Conservation (phyloP, 192 early-diverging fungal species). For the Backusella sp. region DNA sequence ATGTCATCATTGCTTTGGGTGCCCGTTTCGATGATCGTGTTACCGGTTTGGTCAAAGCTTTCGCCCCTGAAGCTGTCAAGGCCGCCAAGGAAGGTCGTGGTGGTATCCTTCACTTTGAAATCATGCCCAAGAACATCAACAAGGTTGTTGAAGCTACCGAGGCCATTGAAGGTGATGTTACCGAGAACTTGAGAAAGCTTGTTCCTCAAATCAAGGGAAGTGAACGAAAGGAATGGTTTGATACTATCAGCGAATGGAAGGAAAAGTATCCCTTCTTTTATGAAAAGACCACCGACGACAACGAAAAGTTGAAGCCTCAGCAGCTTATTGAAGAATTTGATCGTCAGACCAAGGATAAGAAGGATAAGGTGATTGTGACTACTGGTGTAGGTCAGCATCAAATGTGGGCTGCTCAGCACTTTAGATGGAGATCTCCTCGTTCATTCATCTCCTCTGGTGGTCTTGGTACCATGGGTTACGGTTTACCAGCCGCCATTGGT, state of each 20-base stretch:
- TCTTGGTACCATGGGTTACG: conserved; percentile 98
- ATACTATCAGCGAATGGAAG: conserved; percentile 85
- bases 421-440: conserved; percentile 87
- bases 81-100: conserved; percentile 86
- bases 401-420: conserved; percentile 99
- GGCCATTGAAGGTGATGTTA: conserved; percentile 95
- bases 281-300: conserved; percentile 56
- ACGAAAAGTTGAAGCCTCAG: conserved; percentile 84
- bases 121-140: conserved; percentile 99
- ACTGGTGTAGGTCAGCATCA: conserved; percentile 99
- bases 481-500: conserved; percentile 94
- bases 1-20: conserved; percentile 92
- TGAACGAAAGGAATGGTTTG: conserved; percentile 83
- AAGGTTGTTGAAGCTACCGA: conserved; percentile 91
- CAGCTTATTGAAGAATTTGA: conserved; percentile 92
- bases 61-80: conserved; percentile 90
- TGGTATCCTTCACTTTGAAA: conserved; percentile 98
- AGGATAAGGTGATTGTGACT: conserved; percentile 92
- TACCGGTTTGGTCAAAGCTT: conserved; percentile 84
- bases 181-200: conserved; percentile 79
- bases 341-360: conserved; percentile 74
- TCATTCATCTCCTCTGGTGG: conserved; percentile 93
- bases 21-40: conserved; percentile 99
- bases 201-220: conserved; percentile 74
- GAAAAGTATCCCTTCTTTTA: conserved; percentile 89